A percentile compares a stretch with the other conserved stretches of the same genome.
Conservation (phyloP, 768 basidiomycete genomes). For the Rhodotorula toruloides region DNA sequence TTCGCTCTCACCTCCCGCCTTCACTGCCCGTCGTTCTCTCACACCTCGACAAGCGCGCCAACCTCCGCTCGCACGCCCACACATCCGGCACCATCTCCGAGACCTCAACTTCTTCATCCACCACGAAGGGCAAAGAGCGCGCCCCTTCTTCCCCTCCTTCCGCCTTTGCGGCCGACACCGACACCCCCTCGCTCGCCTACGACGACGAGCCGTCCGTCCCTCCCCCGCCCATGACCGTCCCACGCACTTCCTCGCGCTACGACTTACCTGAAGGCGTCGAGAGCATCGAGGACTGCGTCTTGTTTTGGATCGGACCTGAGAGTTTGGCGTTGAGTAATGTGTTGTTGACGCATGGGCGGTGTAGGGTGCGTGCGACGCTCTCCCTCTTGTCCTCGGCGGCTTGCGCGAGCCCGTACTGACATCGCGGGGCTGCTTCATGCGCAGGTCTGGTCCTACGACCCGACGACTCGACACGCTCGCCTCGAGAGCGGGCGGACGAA, state of each 20-base stretch:
- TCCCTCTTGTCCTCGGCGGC: no score
- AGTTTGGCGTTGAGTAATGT: conserved; percentile 75
- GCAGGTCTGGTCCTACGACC: conserved; percentile 75
- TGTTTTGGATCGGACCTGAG: conserved; percentile 71
- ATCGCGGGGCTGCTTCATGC: background rate
- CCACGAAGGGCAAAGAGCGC: conserved; percentile 8
- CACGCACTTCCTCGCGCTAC: conserved; percentile 14
- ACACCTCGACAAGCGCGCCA: conserved; percentile 33
- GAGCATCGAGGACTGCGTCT: conserved; percentile 44
- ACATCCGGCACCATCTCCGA: background rate
- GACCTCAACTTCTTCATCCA: fast-evolving
- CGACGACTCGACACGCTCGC: conserved; percentile 51
- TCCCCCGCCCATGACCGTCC: conserved; percentile 27
- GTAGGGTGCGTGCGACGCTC: conserved; percentile 50
- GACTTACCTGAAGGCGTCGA: conserved; percentile 24
- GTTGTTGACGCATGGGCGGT: conserved; percentile 70
- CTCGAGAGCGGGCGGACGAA: conserved; percentile 69
- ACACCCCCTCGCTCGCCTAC: background rate
- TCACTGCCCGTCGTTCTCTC: conserved; percentile 43
- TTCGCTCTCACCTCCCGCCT: conserved; percentile 31
- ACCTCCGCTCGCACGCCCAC: conserved; percentile 5
- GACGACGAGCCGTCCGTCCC: conserved; percentile 10
- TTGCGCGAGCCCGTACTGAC: background rate
- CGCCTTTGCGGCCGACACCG: background rate
- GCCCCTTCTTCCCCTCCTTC: background rate